Conservation (phyloP, 169 alveolate species). For the Eimeria tenella region DNA sequence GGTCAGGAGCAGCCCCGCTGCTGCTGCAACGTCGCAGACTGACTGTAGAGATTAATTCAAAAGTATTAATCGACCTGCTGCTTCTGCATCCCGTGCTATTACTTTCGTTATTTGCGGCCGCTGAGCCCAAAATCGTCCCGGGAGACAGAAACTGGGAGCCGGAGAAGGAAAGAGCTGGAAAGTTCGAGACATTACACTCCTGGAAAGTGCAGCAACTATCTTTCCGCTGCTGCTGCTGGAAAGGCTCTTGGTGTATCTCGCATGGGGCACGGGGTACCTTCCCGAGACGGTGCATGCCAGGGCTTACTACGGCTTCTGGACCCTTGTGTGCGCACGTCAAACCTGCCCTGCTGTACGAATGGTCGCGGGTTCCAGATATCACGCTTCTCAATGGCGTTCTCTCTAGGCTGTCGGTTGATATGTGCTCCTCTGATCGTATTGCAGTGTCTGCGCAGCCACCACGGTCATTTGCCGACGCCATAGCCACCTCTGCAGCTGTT, state of each 20-base stretch:
- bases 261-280: background rate
- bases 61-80: constrained; percentile 1
- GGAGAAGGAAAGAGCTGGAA: background rate
- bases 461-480: too few species aligned
- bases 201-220: background rate
- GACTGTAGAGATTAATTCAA: background rate
- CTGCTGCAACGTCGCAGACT: constrained; percentile 63
- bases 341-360: background rate
- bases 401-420: background rate
- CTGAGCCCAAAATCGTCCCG: background rate
- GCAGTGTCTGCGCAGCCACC: background rate
- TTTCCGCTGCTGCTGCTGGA: constrained; percentile 32
- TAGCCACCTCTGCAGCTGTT: too few species aligned
- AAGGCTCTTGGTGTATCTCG: background rate
- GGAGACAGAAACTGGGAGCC: constrained; percentile 16
- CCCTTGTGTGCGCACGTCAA: background rate
- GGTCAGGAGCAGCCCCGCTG: constrained; percentile 65
- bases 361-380: background rate
- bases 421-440: background rate
- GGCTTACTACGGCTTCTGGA: background rate
- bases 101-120: background rate
- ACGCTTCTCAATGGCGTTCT: background rate
- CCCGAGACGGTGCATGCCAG: background rate
- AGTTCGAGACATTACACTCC: background rate
- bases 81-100: background rate